Percentiles rank a stretch among this genome's conserved stretches.
Evolutionary conservation across 2,329 filamentous ascomycete genomes (phyloP).

Genomic region (Fusarium longipes): DNA sequence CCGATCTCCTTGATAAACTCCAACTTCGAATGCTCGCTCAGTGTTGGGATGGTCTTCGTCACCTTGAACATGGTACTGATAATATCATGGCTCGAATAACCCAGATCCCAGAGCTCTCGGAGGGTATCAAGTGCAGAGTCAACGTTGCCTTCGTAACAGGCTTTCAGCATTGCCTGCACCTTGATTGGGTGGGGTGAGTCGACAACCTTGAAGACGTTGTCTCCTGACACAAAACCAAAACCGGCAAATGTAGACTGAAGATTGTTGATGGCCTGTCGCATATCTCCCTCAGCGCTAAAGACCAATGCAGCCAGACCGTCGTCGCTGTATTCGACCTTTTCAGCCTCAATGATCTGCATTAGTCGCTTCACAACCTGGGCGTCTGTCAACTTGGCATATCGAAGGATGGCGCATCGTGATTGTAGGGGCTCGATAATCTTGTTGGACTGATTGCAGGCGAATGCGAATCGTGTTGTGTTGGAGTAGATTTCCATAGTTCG

Average conservation of each 20-base stretch:
- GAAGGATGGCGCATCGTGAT: constrained; percentile 93
- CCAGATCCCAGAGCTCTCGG: constrained; percentile 91
- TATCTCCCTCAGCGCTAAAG: constrained; percentile 97
- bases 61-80: constrained; percentile 99
- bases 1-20: constrained; percentile 99
- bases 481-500: constrained; percentile 99
- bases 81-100: constrained; percentile 98
- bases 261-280: constrained; percentile 99
- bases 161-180: constrained; percentile 98
- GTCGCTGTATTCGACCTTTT: constrained; percentile 90
- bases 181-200: constrained; percentile 98
- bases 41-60: constrained; percentile 91
- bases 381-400: constrained; percentile 92
- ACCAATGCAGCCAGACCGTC: constrained; percentile 96
- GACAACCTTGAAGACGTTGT: constrained; percentile 98
- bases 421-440: constrained; percentile 99
- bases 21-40: constrained; percentile 94
- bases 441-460: constrained; percentile 98
- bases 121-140: constrained; percentile 87
- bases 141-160: constrained; percentile 91
- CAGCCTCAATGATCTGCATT: constrained; percentile 91
- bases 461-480: constrained; percentile 94
- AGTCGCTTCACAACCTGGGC: constrained; percentile 91
- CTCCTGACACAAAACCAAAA: constrained; percentile 95
- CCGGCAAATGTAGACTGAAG: constrained; percentile 92